Percentiles rank a stretch among this genome's conserved stretches.
Conservation (phyloP, 805 yeast genomes). For the Citeromyces nyonsensis region DNA sequence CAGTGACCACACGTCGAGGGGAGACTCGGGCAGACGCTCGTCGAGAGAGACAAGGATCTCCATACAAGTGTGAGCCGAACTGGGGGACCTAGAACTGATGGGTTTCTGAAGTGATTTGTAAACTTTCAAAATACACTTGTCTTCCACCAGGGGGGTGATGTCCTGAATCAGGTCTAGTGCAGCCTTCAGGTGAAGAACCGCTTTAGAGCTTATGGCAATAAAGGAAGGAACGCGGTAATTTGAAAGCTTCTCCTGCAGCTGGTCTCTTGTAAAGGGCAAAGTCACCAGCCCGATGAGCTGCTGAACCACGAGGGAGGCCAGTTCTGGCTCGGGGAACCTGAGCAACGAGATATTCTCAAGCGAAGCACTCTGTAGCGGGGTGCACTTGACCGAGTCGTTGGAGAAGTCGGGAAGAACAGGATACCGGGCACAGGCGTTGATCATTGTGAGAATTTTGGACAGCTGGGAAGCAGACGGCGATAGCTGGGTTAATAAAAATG, state of each 20-base stretch:
- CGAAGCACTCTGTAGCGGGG: conserved; percentile 50
- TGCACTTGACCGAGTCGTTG: conserved; percentile 36
- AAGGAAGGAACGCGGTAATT: conserved; percentile 30
- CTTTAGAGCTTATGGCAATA: conserved; percentile 35
- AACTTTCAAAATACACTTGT: conserved; percentile 27
- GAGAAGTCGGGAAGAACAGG: conserved; percentile 51
- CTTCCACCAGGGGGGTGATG: conserved; percentile 20
- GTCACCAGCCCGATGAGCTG: conserved; percentile 37
- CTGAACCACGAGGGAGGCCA: conserved; percentile 28
- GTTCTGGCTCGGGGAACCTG: conserved; percentile 14
- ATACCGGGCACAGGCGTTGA: conserved; percentile 55
- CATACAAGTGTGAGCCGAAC: no score
- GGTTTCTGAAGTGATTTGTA: conserved; percentile 36
- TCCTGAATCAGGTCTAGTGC: conserved; percentile 17
- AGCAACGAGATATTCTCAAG: conserved; percentile 26
- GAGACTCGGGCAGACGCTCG: no score
- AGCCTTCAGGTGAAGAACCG: conserved; percentile 22
- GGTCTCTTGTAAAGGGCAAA: conserved; percentile 25
- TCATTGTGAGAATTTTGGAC: conserved; percentile 35
- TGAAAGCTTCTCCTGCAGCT: conserved; percentile 38
- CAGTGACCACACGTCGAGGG: no score
- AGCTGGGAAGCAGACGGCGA: conserved; percentile 18
- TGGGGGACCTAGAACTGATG: conserved; percentile 11
- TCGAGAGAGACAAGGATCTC: no score
- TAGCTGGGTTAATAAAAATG: conserved; percentile 24